Evolutionary conservation across 345 rosid genomes (phyloP).

Genomic region (Rubroshorea leprosula): DNA sequence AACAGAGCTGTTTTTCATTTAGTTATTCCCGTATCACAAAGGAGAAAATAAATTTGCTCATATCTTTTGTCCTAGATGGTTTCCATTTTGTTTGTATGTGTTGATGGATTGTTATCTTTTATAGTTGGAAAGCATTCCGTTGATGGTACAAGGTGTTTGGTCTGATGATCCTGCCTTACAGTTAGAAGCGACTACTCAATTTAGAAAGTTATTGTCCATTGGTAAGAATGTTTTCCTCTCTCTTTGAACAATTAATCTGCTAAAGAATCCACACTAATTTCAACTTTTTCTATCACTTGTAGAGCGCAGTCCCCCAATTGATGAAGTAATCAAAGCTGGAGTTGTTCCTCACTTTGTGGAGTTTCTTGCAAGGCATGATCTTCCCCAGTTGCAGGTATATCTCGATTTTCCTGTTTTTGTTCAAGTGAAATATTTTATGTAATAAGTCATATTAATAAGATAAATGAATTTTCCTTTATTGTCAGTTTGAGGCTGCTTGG

Average conservation of each 20-base stretch:
- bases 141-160: slow-evolving; percentile 74
- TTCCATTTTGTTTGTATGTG: neutral
- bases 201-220: slow-evolving; percentile 74
- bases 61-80: too few relatives aligned
- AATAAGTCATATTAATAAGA: neutral
- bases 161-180: slow-evolving; percentile 56
- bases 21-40: too few relatives aligned
- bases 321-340: slow-evolving; percentile 78
- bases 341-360: slow-evolving; percentile 75
- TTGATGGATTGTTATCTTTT: slow-evolving; percentile 15
- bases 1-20: too few relatives aligned
- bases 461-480: slow-evolving; percentile 15
- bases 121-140: slow-evolving; percentile 71
- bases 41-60: too few relatives aligned
- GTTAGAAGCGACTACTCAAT: slow-evolving; percentile 73
- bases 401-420: slow-evolving; percentile 2
- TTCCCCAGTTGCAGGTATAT: slow-evolving; percentile 72
- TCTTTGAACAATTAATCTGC: slow-evolving; percentile 65
- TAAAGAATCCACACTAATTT: slow-evolving; percentile 74
- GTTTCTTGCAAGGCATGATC: slow-evolving; percentile 71
- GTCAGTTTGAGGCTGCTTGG: slow-evolving; percentile 90
- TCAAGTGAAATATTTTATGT: slow-evolving; percentile 5
- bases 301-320: slow-evolving; percentile 89
- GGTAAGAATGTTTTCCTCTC: slow-evolving; percentile 86
- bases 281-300: slow-evolving; percentile 21